Percentiles rank a stretch among this genome's conserved stretches.
Conservation (phyloP, 2,329 filamentous ascomycete genomes). For the Neophaeococcomyces mojaviensis region DNA sequence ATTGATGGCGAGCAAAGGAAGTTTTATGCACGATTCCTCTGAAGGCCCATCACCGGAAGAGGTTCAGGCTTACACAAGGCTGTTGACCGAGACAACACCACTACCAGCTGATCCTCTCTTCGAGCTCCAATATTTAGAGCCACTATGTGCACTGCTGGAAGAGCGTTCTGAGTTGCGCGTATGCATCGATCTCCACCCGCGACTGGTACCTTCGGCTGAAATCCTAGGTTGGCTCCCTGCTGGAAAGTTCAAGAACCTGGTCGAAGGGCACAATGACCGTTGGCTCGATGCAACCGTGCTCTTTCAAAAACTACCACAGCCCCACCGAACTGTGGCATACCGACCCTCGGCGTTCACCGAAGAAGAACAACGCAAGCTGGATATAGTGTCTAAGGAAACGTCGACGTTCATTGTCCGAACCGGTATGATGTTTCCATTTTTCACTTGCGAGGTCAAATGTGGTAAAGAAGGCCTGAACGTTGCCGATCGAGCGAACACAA, state of each 20-base stretch:
- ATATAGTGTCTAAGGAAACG: background rate
- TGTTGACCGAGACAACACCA: background rate
- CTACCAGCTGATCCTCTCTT: background rate
- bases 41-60: background rate
- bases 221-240: constrained; percentile 26
- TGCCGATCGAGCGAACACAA: constrained; percentile 25
- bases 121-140: background rate
- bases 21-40: background rate
- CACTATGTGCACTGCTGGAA: too few species aligned
- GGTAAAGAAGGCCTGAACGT: constrained; percentile 28
- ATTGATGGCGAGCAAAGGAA: background rate
- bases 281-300: constrained; percentile 38
- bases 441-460: constrained; percentile 44
- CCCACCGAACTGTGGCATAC: constrained; percentile 41
- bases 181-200: too few species aligned
- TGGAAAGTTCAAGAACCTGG: constrained; percentile 27
- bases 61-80: background rate
- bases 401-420: constrained; percentile 9
- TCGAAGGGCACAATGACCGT: constrained; percentile 37
- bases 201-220: too few species aligned
- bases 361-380: background rate
- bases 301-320: constrained; percentile 33
- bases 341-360: constrained; percentile 13
- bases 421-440: constrained; percentile 44
- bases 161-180: too few species aligned